Evolutionary conservation across 371 early-diverging fungal genomes (phyloP).

Genomic region (Mortierella sp.): DNA sequence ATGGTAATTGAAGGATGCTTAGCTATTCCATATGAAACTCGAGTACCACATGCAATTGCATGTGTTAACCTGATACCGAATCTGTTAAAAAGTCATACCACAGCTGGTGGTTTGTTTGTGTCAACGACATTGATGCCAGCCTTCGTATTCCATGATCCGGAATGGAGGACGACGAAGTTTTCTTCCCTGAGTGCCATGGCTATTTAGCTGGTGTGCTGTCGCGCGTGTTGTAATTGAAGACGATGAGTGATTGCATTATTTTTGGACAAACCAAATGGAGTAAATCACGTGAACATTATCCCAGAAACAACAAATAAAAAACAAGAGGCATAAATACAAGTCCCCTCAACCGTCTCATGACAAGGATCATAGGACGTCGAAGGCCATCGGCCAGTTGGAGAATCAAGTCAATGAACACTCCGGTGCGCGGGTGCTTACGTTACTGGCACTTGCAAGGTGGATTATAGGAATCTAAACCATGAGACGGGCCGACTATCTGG

Average conservation of each 20-base stretch:
- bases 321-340: no score
- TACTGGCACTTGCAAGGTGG: no score
- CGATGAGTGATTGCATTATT: background rate
- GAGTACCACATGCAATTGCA: background rate
- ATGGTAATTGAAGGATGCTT: slow-evolving; percentile 18
- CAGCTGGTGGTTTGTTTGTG: slow-evolving; percentile 75
- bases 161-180: slow-evolving; percentile 82
- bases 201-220: background rate
- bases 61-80: slow-evolving; percentile 27
- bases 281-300: no score
- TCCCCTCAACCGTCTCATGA: no score
- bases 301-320: no score
- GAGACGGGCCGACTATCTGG: no score
- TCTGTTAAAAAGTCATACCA: slow-evolving; percentile 50
- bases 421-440: no score
- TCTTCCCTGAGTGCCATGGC: slow-evolving; percentile 70
- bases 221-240: background rate
- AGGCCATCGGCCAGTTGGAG: no score
- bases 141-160: slow-evolving; percentile 72
- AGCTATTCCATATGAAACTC: slow-evolving; percentile 2
- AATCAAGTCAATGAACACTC: no score
- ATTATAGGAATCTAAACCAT: no score
- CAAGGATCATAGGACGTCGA: no score
- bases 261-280: no score
- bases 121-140: slow-evolving; percentile 80